These are phyloP conservation scores for Cutaneotrichosporon sp. DNA, from an alignment of 1,284 basidiomycete species.

Conservation along the genomic window DNA sequence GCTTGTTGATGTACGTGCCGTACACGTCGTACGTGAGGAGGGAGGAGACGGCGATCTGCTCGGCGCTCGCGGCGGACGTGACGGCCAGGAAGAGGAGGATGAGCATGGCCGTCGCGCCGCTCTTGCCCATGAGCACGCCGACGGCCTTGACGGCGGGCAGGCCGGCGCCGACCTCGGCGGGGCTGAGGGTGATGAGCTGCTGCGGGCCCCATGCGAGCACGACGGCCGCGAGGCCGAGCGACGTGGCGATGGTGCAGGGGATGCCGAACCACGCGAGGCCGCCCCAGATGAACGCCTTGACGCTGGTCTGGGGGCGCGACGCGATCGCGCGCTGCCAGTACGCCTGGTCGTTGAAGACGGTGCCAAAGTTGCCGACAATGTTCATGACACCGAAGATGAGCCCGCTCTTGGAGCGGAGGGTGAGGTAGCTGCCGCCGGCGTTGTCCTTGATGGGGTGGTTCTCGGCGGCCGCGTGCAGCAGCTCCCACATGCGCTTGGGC, in stretches of 20 bases:
- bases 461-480: slow-evolving; percentile 56
- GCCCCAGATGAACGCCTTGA: slow-evolving; percentile 84
- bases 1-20: slow-evolving; percentile 61
- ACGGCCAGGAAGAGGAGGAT: slow-evolving; percentile 60
- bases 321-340: slow-evolving; percentile 82
- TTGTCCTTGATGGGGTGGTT: slow-evolving; percentile 61
- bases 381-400: slow-evolving; percentile 91
- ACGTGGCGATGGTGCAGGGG: slow-evolving; percentile 61
- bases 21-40: slow-evolving; percentile 79
- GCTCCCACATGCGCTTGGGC: slow-evolving; percentile 59
- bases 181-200: slow-evolving; percentile 55
- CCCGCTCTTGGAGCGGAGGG: slow-evolving; percentile 77
- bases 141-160: slow-evolving; percentile 72
- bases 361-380: slow-evolving; percentile 58
- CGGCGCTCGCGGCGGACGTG: slow-evolving; percentile 82
- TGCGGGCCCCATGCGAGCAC: slow-evolving; percentile 66
- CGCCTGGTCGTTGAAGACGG: slow-evolving; percentile 59
- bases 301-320: slow-evolving; percentile 74
- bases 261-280: slow-evolving; percentile 88
- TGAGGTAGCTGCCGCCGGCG: slow-evolving; percentile 65
- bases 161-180: slow-evolving; percentile 75
- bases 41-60: slow-evolving; percentile 80
- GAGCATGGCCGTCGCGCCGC: slow-evolving; percentile 62
- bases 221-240: slow-evolving; percentile 75
- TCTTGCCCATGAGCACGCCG: slow-evolving; percentile 71